These are phyloP conservation scores for Corynascus novoguineensis DNA, from an alignment of 495 filamentous ascomycete species.

Conservation along the genomic window DNA sequence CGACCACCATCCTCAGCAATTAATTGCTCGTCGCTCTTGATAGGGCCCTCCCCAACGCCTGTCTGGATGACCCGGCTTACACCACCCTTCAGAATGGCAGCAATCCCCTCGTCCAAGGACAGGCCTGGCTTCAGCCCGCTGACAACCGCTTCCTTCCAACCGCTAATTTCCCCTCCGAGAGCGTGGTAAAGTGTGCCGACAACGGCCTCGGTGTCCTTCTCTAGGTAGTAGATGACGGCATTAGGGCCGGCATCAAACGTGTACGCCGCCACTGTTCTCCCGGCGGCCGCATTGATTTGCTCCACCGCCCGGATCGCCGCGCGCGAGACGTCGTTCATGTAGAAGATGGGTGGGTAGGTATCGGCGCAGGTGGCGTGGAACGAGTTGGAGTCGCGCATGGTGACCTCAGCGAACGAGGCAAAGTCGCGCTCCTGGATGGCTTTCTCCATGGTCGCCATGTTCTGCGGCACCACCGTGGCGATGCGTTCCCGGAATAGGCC, in stretches of 20 bases:
- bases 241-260: constrained; percentile 98
- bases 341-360: constrained; percentile 95
- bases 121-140: constrained; percentile 44
- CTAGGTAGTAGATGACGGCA: constrained; percentile 88
- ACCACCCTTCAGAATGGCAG: constrained; percentile 63
- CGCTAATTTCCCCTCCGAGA: constrained; percentile 46
- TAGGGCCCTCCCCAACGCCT: constrained; percentile 82
- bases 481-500: constrained; percentile 72
- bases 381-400: constrained; percentile 91
- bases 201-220: constrained; percentile 65
- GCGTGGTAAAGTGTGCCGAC: constrained; percentile 61
- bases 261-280: constrained; percentile 77
- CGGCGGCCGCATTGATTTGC: constrained; percentile 70
- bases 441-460: constrained; percentile 81
- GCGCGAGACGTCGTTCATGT: constrained; percentile 87
- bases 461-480: constrained; percentile 64
- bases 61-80: constrained; percentile 87
- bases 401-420: constrained; percentile 76
- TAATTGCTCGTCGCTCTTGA: constrained; percentile 70
- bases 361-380: constrained; percentile 96
- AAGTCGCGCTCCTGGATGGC: constrained; percentile 78
- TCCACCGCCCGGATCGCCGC: constrained; percentile 85
- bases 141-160: constrained; percentile 52
- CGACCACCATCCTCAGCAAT: constrained; percentile 64
- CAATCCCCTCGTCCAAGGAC: constrained; percentile 52